These are phyloP conservation scores for Knoxia roxburghii DNA, from an alignment of 257 asterid species.

Conservation along the genomic window DNA sequence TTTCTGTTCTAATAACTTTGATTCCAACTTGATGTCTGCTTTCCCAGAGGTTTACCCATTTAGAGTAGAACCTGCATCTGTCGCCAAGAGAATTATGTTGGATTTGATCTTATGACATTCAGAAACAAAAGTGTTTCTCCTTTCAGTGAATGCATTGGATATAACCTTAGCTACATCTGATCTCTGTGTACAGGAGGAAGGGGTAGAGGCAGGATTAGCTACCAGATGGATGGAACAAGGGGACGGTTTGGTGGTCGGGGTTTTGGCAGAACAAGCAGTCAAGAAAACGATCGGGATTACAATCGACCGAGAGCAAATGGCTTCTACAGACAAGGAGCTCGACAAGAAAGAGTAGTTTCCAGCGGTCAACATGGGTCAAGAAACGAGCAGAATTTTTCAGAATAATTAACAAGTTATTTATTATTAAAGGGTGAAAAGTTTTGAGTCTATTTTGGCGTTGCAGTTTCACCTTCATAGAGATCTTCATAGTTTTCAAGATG, in stretches of 20 bases:
- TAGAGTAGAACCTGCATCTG: neutral
- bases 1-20: neutral
- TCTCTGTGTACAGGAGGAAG: conserved; percentile 60
- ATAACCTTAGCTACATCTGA: neutral
- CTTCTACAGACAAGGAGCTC: conserved; percentile 53
- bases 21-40: neutral
- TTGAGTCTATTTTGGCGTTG: conserved; percentile 35
- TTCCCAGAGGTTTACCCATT: neutral
- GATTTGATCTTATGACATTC: neutral
- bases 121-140: neutral
- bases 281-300: conserved; percentile 55
- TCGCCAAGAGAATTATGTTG: neutral
- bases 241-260: conserved; percentile 76
- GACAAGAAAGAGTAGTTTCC: conserved; percentile 49
- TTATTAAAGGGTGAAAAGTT: conserved; percentile 24
- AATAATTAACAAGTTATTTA: conserved; percentile 26
- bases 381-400: conserved; percentile 42
- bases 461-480: conserved; percentile 35
- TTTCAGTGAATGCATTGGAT: neutral
- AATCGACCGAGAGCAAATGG: conserved; percentile 68
- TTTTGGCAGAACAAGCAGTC: conserved; percentile 39
- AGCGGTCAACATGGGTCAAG: conserved; percentile 45
- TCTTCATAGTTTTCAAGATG: conserved; percentile 28
- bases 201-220: conserved; percentile 77
- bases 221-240: conserved; percentile 57